These are phyloP conservation scores for Elymus sibiricus DNA, from an alignment of 176 grass and related monocot genomes.

Conservation along the genomic window DNA sequence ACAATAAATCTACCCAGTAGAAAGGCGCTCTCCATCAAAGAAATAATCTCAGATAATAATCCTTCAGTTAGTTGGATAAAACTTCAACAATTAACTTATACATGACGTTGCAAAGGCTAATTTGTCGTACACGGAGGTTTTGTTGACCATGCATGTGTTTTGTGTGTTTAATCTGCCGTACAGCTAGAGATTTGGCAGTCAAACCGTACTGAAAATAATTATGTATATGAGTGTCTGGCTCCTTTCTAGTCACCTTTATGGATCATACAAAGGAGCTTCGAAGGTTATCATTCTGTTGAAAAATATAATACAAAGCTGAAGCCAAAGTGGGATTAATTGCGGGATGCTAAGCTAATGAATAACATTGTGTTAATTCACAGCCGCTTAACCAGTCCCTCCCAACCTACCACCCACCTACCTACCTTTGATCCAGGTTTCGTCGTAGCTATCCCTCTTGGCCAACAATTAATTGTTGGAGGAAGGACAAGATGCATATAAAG, in stretches of 20 bases:
- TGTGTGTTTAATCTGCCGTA: not conserved
- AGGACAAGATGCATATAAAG: not conserved
- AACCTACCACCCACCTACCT: not conserved
- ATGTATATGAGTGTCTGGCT: no score
- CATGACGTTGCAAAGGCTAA: no score
- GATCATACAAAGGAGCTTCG: no score
- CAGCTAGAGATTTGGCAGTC: not conserved
- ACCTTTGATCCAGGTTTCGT: not conserved
- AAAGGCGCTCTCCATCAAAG: no score
- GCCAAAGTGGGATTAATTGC: not conserved
- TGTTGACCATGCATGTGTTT: not conserved
- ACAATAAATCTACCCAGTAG: no score
- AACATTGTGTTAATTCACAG: not conserved
- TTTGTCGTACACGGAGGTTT: not conserved
- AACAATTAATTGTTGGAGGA: not conserved
- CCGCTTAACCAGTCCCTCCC: not conserved
- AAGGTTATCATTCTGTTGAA: not conserved
- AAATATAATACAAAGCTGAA: not conserved
- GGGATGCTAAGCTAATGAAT: not conserved
- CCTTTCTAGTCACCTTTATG: no score
- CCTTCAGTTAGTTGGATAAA: no score
- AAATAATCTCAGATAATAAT: no score
- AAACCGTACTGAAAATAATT: not conserved
- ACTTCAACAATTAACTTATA: no score
- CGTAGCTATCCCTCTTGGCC: not conserved